phyloP scores from a whole-genome alignment of 2,329 filamentous ascomycete genomes.

The Colletotrichum coccodes region DNA sequence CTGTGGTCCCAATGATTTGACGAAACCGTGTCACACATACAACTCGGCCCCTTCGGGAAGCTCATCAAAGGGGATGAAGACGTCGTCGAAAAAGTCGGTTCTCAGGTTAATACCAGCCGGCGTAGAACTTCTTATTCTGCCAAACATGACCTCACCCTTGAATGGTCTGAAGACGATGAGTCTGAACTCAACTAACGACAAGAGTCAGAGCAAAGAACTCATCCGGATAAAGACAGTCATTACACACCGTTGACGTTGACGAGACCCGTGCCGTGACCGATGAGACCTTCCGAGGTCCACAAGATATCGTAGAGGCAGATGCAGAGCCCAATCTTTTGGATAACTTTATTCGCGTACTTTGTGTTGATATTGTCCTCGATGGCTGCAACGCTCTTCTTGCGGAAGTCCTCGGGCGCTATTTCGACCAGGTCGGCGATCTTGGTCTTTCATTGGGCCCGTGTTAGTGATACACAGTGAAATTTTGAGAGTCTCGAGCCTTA shows the following conservation, averaged over 20 bases:
- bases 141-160: constrained; percentile 91
- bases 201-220: constrained; percentile 26
- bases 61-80: constrained; percentile 80
- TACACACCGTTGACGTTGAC: constrained; percentile 89
- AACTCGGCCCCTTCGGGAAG: constrained; percentile 82
- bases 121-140: constrained; percentile 81
- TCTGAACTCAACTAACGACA: constrained; percentile 83
- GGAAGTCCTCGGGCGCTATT: constrained; percentile 89
- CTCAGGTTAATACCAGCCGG: constrained; percentile 80
- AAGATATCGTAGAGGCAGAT: constrained; percentile 93
- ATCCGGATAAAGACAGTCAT: not conserved
- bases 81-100: constrained; percentile 94
- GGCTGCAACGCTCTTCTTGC: constrained; percentile 82
- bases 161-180: constrained; percentile 95
- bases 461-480: constrained; percentile 22
- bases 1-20: constrained; percentile 10
- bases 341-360: constrained; percentile 96
- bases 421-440: constrained; percentile 95
- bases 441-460: constrained; percentile 66
- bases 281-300: constrained; percentile 89
- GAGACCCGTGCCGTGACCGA: constrained; percentile 90
- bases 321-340: constrained; percentile 94
- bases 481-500: constrained; percentile 39
- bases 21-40: constrained; percentile 58
- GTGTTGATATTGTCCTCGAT: constrained; percentile 97